Evolutionary conservation across 2,329 filamentous ascomycete genomes (phyloP), one percentile per base, ranked within the genome.

Genomic region (Corinectria fuckeliana): DNA sequence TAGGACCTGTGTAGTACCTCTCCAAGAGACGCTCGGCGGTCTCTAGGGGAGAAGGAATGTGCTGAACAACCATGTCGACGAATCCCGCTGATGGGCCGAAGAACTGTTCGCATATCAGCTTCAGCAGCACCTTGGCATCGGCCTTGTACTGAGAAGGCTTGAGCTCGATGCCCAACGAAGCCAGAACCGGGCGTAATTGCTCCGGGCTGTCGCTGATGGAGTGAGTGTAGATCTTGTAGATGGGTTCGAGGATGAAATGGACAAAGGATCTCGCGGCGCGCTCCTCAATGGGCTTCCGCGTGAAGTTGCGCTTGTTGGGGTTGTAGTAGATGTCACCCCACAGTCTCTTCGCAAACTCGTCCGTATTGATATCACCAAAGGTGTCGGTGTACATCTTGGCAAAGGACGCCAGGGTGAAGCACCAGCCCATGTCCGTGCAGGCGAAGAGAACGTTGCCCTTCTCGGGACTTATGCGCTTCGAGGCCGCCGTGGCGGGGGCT

Each of bases 251-350:
- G 25, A 99, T 85, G 74, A 98, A 99, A 76, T 96, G 89, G 56
- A 98, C 91, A 74, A 99, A 99, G 1, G 92, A 91, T 56, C 95
- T 85, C 75, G 90, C 91, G 5, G 93, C 88, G 11, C 85, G 82
- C 64, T 94, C 89, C 71, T 98, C 94, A 20, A 91, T 79, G 0
- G 88, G 86, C 74, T 96, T 98, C 63, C 95, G 86, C 51, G 92
- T 96, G 71, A 99, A 99, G 56, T 91, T 94, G 62, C 94, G 89
- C 77, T 92, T 96, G 69, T 82, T 84, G 0, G 94, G 92, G 72
- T 98, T 98, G 82, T 91, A 99, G 78, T 95, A 99, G 57, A 99
- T 90, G 73, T 99, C 94, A 20, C 95, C 95, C 95, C 95, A 99
- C 65, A 99, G 80, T 51, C 95, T 85, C 71, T 85, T 85, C 16